These are phyloP conservation scores for Alternaria novae-zelandiae DNA, from an alignment of 2,329 filamentous ascomycete genomes.

Conservation along the genomic window DNA sequence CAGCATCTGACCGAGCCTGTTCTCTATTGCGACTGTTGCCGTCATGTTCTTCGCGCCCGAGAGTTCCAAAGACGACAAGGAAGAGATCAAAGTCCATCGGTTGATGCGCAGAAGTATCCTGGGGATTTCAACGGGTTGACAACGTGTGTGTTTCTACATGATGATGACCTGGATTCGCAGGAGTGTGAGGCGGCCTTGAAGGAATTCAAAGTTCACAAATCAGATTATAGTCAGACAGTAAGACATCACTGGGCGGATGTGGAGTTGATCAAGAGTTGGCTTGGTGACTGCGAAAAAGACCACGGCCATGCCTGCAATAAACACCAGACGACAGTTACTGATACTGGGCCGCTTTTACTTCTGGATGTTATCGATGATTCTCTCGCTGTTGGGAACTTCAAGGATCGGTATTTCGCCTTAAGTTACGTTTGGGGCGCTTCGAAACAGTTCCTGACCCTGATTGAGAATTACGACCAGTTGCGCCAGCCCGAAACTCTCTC, in stretches of 20 bases:
- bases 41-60: neutral
- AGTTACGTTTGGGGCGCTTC: slow-evolving; percentile 12
- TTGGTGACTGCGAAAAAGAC: neutral
- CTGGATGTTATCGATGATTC: slow-evolving; percentile 2
- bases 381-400: neutral
- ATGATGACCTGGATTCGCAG: neutral
- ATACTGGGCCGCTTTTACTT: neutral
- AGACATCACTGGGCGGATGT: slow-evolving; percentile 3
- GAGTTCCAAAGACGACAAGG: neutral
- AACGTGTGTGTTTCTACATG: neutral
- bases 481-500: neutral
- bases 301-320: slow-evolving; percentile 1
- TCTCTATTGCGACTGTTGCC: slow-evolving; percentile 4
- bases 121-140: neutral
- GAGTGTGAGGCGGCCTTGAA: neutral
- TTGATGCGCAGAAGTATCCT: neutral
- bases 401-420: slow-evolving; percentile 5
- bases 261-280: neutral
- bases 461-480: neutral
- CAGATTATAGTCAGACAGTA: neutral
- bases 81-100: neutral
- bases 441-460: slow-evolving; percentile 6
- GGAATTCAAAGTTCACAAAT: neutral
- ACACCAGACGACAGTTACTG: neutral
- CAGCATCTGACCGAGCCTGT: neutral